These are phyloP conservation scores for Aspergillus sp. DNA, from an alignment of 2,329 filamentous ascomycete species.

Conservation along the genomic window DNA sequence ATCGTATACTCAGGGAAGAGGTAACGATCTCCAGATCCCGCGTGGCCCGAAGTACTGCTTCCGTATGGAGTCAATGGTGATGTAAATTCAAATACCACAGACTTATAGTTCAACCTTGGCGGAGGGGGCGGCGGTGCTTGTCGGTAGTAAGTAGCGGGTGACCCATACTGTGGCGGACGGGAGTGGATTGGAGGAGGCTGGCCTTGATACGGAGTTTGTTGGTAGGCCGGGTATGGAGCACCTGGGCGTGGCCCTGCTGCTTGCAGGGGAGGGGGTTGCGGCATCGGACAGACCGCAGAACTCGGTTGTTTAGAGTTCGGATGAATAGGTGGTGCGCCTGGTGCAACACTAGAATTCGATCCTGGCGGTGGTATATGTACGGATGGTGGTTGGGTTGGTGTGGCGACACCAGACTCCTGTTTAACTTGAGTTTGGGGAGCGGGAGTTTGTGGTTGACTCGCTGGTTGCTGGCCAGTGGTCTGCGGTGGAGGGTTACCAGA, in stretches of 20 bases:
- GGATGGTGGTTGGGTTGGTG: slow-evolving; percentile 5
- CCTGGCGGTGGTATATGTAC: slow-evolving; percentile 3
- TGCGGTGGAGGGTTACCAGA: slow-evolving; percentile 2
- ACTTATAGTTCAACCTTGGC: slow-evolving; percentile 37
- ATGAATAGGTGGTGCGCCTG: slow-evolving; percentile 4
- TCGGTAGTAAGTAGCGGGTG: slow-evolving; percentile 28
- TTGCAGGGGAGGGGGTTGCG: slow-evolving; percentile 18
- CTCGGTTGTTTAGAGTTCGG: slow-evolving; percentile 14
- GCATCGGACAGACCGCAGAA: slow-evolving; percentile 17
- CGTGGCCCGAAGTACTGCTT: slow-evolving; percentile 34
- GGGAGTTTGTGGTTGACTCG: slow-evolving; percentile 10
- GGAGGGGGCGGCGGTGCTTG: slow-evolving; percentile 26
- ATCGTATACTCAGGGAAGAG: slow-evolving; percentile 45
- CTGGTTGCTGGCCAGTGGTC: slow-evolving; percentile 4
- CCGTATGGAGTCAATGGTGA: slow-evolving; percentile 36
- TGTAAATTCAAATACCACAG: slow-evolving; percentile 44
- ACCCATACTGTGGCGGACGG: slow-evolving; percentile 27
- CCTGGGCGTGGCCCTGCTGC: slow-evolving; percentile 19
- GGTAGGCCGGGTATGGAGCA: slow-evolving; percentile 23
- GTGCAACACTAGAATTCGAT: slow-evolving; percentile 3
- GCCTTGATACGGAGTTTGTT: slow-evolving; percentile 25
- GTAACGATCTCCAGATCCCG: slow-evolving; percentile 42
- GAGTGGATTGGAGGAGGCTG: slow-evolving; percentile 30
- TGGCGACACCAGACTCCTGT: slow-evolving; percentile 18
- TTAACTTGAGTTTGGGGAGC: slow-evolving; percentile 19